Evolutionary conservation across 1,139 yeast species (phyloP), one percentile per base, ranked within the genome.

Genomic region (Zygoascus meyerae): DNA sequence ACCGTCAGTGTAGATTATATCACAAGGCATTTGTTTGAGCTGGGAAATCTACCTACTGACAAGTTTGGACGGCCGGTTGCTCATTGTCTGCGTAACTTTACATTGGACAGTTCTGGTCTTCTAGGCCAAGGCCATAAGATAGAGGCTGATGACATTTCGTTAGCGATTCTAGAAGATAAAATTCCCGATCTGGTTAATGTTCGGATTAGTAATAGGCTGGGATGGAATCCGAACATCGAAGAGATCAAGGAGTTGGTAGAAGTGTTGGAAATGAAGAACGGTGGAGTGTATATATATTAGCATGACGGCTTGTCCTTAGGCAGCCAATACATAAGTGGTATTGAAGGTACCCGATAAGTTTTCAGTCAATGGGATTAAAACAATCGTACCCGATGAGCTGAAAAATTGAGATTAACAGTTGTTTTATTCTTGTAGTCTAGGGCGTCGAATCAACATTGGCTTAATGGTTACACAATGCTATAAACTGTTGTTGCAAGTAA

Each of bases 141-240:
- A 29, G 87, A 86, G 56, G 95, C 97, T 0, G 83, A 86, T 55
- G 97, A 90, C 63, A 70, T 92, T 52, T 86, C 95, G 0, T 74
- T 89, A 45, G 97, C 97, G 0, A 67, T 90, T 15, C 74, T 79
- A 57, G 97, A 89, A 52, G 82, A 78, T 8, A 70, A 95, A 56
- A 66, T 92, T 16, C 95, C 95, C 0, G 56, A 70, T 40, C 69
- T 92, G 58, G 73, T 74, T 52, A 75, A 75, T 45, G 70, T 92
- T 2, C 72, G 83, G 42, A 75, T 89, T 43, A 83, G 94, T 15
- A 77, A 83, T 21, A 82, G 83, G 63, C 68, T 92, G 38, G 96
- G 97, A 4, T 92, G 98, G 98, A 81, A 85, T 59, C 80, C 87
- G 34, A 71, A 75, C 36, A 77, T 84, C 47, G 89, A 81, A 41